A percentile compares a stretch with the other conserved stretches of the same genome.
Evolutionary conservation across 2,329 filamentous ascomycete species (phyloP).

Genomic region (Coniochaeta ligniaria): DNA sequence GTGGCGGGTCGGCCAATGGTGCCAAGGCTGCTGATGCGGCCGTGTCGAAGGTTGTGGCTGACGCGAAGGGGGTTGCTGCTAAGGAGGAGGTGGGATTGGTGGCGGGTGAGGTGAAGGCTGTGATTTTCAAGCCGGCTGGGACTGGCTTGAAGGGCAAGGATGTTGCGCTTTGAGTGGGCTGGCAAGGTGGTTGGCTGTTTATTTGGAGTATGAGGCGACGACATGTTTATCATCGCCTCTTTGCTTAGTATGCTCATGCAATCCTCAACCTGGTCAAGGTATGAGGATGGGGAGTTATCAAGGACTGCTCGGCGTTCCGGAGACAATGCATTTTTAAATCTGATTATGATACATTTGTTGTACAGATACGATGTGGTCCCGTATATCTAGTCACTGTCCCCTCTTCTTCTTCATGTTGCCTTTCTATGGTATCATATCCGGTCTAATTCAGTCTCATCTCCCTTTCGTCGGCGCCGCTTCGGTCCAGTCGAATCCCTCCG

Average conservation of each 20-base stretch:
- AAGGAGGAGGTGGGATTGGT: conserved; percentile 58
- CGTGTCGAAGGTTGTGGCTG: conserved; percentile 52
- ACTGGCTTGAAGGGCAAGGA: background rate
- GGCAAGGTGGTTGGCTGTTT: background rate
- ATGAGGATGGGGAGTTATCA: background rate
- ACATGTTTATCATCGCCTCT: background rate
- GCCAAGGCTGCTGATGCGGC: conserved; percentile 34
- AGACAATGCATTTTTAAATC: background rate
- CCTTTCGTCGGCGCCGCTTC: no score
- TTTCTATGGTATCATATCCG: no score
- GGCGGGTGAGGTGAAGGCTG: conserved; percentile 55
- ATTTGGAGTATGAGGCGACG: background rate
- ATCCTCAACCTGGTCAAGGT: background rate
- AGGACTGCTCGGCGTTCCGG: background rate
- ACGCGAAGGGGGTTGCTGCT: conserved; percentile 52
- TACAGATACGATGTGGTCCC: background rate
- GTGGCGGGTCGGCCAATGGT: conserved; percentile 14
- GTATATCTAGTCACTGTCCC: background rate
- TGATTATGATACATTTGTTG: background rate
- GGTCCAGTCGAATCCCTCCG: background rate
- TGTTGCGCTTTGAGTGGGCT: conserved; percentile 17
- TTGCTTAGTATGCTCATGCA: no score
- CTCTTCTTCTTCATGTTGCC: no score
- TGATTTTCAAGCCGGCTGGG: conserved; percentile 41
- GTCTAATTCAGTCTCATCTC: background rate